Conservation (phyloP, 225 moss, liverwort and hornwort species). For the Physcomitrellopsis africana region DNA sequence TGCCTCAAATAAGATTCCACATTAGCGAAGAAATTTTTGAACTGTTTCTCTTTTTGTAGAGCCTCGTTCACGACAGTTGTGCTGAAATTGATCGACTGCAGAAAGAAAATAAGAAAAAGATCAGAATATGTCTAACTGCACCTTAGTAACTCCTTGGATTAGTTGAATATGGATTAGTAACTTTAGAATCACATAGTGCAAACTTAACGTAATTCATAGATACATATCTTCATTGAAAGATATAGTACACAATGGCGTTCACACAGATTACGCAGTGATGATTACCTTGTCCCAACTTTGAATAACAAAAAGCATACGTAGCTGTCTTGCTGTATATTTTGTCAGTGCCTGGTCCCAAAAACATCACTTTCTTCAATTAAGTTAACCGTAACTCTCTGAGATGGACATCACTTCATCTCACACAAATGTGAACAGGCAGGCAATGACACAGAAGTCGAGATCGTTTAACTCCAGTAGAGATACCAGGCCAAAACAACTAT, state of each 20-base stretch:
- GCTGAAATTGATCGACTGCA: constrained; percentile 41
- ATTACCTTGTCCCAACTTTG: constrained; percentile 74
- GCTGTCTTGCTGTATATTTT: constrained; percentile 63
- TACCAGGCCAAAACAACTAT: background rate
- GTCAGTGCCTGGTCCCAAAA: constrained; percentile 48
- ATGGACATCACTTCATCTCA: background rate
- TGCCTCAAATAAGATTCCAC: constrained; percentile 33
- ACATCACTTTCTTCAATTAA: constrained; percentile 5
- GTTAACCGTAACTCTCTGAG: background rate
- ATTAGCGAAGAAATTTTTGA: constrained; percentile 39
- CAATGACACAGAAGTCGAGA: background rate
- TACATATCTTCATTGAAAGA: background rate
- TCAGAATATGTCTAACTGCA: background rate
- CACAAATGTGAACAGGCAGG: background rate
- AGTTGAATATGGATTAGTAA: background rate
- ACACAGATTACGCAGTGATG: background rate
- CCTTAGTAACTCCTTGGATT: background rate
- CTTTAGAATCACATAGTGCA: no score
- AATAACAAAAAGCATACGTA: constrained; percentile 65
- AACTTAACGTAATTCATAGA: no score
- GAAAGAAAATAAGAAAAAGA: background rate
- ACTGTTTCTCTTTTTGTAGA: constrained; percentile 38
- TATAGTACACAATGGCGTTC: background rate
- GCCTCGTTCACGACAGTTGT: constrained; percentile 38
- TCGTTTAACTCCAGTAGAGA: background rate